Evolutionary conservation across 192 early-diverging fungal species (phyloP), one percentile per base, ranked within the genome.

Genomic region (Cetraspora pellucida): DNA sequence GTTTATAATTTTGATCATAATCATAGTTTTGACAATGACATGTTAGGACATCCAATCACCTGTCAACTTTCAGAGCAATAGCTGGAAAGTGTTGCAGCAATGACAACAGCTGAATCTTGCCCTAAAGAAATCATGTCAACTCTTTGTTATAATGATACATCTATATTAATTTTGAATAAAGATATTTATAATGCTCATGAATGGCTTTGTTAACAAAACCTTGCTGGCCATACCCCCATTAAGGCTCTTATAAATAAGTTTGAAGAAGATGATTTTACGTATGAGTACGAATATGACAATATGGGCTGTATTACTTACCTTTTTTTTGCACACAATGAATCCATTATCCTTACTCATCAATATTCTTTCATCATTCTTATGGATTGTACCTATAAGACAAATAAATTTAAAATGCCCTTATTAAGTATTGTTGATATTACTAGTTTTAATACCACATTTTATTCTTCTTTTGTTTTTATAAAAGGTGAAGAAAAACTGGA

Each of bases 161-260:
- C 1, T 28, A 64, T 31, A 31, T 64, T 64, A 28, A 43, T 64
- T 31, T 30, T 64, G 23, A 64, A 64, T 31, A 64, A 31, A 64
- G 17, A 64, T 64, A 64, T 64, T 30, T 64, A 64, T 64, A 64
- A 64, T 64, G 11, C 63, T 31, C 27, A 64, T 17, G 28, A 30
- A 30, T 64, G 28, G 11, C 17, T 64, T 64, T 2, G 23, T 55
- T 7, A 64, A 64, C 19, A 64, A 64, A 64, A 64, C 31, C 27
- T 64, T 17, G 16, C 28, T 27, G 17, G 17, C 28, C 17, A 30
- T 10, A 64, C 17, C 28, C 37, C 17, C 17, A 64, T 64, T 64
- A 8, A 64, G 17, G 10, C 61, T 64, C 61, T 64, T 30, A 64
- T 64, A 64, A 28, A 64, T 64, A 5, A 64, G 28, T 28, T 64